These are phyloP conservation scores for Ogataea pini DNA, from an alignment of 805 yeast species.

Conservation along the genomic window DNA sequence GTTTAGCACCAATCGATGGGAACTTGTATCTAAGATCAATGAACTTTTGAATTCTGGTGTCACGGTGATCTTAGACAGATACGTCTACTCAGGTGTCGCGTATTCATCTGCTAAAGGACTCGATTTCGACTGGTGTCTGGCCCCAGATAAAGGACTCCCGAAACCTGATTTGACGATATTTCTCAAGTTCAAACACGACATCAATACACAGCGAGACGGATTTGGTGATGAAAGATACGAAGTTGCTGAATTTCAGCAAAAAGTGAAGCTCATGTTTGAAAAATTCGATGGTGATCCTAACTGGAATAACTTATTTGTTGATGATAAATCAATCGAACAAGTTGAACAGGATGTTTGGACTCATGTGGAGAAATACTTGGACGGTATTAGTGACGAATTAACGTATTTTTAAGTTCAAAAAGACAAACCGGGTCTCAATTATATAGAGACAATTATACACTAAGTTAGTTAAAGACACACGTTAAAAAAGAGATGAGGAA, in stretches of 20 bases:
- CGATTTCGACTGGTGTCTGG: slow-evolving; percentile 72
- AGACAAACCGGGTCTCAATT: slow-evolving; percentile 3
- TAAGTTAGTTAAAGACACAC: slow-evolving; percentile 7
- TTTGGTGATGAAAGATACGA: slow-evolving; percentile 97
- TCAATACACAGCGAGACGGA: slow-evolving; percentile 59
- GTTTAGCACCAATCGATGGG: slow-evolving; percentile 97
- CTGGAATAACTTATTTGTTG: slow-evolving; percentile 60
- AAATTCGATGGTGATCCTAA: slow-evolving; percentile 32
- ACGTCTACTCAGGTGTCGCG: slow-evolving; percentile 90
- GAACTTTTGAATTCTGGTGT: slow-evolving; percentile 50
- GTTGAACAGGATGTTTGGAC: slow-evolving; percentile 52
- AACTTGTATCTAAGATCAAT: slow-evolving; percentile 52
- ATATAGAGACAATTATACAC: slow-evolving; percentile 11
- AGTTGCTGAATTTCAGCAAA: slow-evolving; percentile 65
- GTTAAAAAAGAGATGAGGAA: background rate
- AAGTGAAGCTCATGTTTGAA: slow-evolving; percentile 64
- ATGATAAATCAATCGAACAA: slow-evolving; percentile 53
- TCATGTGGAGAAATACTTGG: slow-evolving; percentile 18
- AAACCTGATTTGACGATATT: slow-evolving; percentile 84
- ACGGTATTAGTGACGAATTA: slow-evolving; percentile 21
- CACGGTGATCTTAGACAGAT: slow-evolving; percentile 76
- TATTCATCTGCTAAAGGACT: slow-evolving; percentile 85
- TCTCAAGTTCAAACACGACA: slow-evolving; percentile 56
- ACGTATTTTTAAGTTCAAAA: slow-evolving; percentile 12
- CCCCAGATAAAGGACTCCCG: slow-evolving; percentile 83